These are phyloP conservation scores for Hemisphaericaspora lyxosophila DNA, from an alignment of 1,139 yeast genomes.

Conservation along the genomic window DNA sequence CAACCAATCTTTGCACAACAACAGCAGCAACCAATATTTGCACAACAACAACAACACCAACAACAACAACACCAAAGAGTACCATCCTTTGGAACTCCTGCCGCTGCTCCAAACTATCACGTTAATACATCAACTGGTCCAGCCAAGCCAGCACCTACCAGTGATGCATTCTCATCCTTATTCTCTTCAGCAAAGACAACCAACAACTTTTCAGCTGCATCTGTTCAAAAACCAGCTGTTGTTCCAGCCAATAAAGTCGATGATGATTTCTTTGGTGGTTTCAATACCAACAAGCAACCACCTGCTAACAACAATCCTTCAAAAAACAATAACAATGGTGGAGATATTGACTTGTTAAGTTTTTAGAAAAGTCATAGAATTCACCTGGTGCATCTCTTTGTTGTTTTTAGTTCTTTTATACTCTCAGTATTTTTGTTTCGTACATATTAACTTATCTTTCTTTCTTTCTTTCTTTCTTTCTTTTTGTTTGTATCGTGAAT, in stretches of 20 bases:
- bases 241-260: slow-evolving; percentile 10
- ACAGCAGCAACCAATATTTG: slow-evolving; percentile 15
- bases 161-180: slow-evolving; percentile 81
- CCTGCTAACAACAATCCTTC: slow-evolving; percentile 7
- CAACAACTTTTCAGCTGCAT: slow-evolving; percentile 16
- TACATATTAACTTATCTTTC: background rate
- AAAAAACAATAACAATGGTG: slow-evolving; percentile 16
- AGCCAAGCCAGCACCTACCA: slow-evolving; percentile 38
- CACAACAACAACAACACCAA: slow-evolving; percentile 18
- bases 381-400: background rate
- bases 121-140: slow-evolving; percentile 26
- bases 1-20: slow-evolving; percentile 30
- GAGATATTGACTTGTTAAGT: slow-evolving; percentile 36
- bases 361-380: slow-evolving; percentile 19
- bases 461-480: background rate
- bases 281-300: slow-evolving; percentile 17
- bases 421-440: background rate
- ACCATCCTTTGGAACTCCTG: slow-evolving; percentile 11
- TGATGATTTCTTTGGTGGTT: slow-evolving; percentile 25
- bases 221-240: slow-evolving; percentile 7
- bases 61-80: slow-evolving; percentile 15
- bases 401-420: background rate
- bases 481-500: background rate
- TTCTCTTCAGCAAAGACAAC: slow-evolving; percentile 69
- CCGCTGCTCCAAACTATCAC: slow-evolving; percentile 12